Conservation (phyloP, 2,329 filamentous ascomycete genomes). For the Taxawa tesnikishii region DNA sequence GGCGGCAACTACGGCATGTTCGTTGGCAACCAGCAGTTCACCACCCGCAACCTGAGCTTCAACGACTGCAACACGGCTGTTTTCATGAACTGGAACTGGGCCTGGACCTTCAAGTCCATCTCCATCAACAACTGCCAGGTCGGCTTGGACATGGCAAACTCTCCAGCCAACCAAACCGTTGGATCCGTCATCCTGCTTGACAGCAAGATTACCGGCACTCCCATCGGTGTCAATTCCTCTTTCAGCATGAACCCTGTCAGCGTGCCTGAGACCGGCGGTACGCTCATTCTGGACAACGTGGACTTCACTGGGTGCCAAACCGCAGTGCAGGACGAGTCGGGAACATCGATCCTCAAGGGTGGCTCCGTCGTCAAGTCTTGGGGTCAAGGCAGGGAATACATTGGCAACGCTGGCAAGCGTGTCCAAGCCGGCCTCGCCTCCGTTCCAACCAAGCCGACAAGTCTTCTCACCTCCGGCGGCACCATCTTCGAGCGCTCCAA, state of each 20-base stretch:
- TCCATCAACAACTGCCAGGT: conserved; percentile 33
- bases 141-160: conserved; percentile 38
- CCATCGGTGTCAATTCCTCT: conserved; percentile 63
- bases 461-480: conserved; percentile 52
- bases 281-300: conserved; percentile 78
- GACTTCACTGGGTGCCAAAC: conserved; percentile 49
- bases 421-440: conserved; percentile 42
- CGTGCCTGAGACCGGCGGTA: conserved; percentile 60
- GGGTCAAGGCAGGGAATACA: conserved; percentile 69
- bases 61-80: conserved; percentile 36
- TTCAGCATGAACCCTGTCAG: conserved; percentile 54
- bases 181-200: conserved; percentile 78
- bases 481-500: conserved; percentile 73
- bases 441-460: conserved; percentile 49
- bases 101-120: conserved; percentile 35
- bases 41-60: conserved; percentile 38
- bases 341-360: conserved; percentile 53
- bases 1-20: conserved; percentile 49
- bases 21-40: conserved; percentile 54
- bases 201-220: conserved; percentile 64
- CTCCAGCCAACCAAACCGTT: conserved; percentile 51
- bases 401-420: conserved; percentile 27
- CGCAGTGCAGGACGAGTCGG: conserved; percentile 50
- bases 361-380: conserved; percentile 59
- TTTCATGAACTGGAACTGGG: conserved; percentile 44